These are phyloP conservation scores for Botrytis hyacinthi DNA, from an alignment of 2,329 filamentous ascomycete species.

Conservation along the genomic window DNA sequence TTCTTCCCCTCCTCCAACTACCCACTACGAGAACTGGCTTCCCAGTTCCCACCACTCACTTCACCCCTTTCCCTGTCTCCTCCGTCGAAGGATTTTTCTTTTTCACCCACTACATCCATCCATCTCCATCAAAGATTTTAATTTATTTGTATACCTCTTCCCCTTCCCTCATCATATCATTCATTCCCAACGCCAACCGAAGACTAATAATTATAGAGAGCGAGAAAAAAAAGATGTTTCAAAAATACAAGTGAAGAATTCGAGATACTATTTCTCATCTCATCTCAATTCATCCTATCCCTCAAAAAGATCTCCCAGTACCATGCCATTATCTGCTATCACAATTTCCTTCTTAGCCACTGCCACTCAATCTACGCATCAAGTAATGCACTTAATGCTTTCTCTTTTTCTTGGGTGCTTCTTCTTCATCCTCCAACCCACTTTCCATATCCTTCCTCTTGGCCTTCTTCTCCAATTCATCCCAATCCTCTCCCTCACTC, in stretches of 20 bases:
- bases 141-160: background rate
- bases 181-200: background rate
- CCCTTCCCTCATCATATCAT: background rate
- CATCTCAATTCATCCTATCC: background rate
- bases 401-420: slow-evolving; percentile 69
- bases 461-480: slow-evolving; percentile 88
- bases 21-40: background rate
- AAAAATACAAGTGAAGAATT: slow-evolving; percentile 1
- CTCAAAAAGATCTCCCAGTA: background rate
- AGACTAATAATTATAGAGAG: background rate
- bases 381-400: slow-evolving; percentile 43
- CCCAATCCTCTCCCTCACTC: slow-evolving; percentile 86
- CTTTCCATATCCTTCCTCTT: slow-evolving; percentile 75
- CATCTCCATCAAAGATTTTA: background rate
- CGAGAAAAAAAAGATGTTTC: background rate
- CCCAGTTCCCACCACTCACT: background rate
- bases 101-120: background rate
- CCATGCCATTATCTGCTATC: background rate
- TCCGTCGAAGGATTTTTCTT: background rate
- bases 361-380: background rate
- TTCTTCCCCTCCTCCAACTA: background rate
- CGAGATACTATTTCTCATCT: background rate
- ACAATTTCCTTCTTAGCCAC: background rate
- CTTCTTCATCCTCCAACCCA: slow-evolving; percentile 68
- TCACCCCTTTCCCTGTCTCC: background rate